Evolutionary conservation across 768 basidiomycete genomes (phyloP), one percentile per base, ranked within the genome.

Genomic region (Panaeolus papilionaceus): DNA sequence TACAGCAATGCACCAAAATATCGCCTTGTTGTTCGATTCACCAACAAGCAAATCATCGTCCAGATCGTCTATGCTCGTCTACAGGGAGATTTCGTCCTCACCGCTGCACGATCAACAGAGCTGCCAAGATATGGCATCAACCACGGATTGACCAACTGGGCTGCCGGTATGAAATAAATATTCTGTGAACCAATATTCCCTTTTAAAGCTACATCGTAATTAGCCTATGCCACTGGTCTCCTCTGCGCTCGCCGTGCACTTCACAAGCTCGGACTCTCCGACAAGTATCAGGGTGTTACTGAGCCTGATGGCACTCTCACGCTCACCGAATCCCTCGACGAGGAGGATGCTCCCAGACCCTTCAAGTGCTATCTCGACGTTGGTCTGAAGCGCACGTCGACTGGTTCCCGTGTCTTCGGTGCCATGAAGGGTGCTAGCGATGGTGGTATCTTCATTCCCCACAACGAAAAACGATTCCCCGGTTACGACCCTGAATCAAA

Each of bases 311-410:
- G 98, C 69, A 91, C 91, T 33, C 79, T 97, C 74, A 81, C 83
- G 64, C 70, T 95, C 75, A 96, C 91, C n/a, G 94, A 98, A 81
- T 80, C 88, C 63, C 85, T 96, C 66, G 95, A 94, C 64, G 94
- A 88, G 11, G 96, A 98, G 66, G 95, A 96, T 75, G 94, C 94
- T 62, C 96, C 97, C 61, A 89, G 96, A 67, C 98, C 98, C n/a
- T 99, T 99, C 90, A 99, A 98, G 83, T 89, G 88, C 76, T 99
- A 93, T 87, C 95, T 99, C 75, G 98, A 99, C 78, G 97, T 98
- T 79, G 98, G 98, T 82, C 88, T 99, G 76, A 95, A 91, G 82
- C 94, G 96, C 75, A 99, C 98, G 51, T 96, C 97, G 64, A 99
- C 98, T 62, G 98, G 98, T 76, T 91, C 94, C 70, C 95, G 98